Evolutionary conservation across 768 basidiomycete genomes (phyloP).

Genomic region (Auricularia auricula-judae): DNA sequence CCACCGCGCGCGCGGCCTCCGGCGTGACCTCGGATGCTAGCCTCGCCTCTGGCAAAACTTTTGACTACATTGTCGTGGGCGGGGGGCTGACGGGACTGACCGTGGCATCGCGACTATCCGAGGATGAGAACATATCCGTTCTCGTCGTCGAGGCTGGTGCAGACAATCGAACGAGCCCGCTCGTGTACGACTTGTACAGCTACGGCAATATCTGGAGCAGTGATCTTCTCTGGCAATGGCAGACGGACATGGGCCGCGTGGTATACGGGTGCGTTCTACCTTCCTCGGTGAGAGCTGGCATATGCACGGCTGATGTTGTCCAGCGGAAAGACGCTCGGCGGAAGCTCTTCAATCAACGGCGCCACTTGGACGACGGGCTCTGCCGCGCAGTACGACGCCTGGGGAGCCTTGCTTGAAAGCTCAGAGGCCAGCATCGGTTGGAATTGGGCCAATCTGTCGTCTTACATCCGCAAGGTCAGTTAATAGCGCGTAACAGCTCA

Average conservation of each 20-base stretch:
- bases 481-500: too few species aligned
- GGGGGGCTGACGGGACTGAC: conserved; percentile 36
- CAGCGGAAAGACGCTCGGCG: conserved; percentile 27
- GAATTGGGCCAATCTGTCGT: conserved; percentile 27
- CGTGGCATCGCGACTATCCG: conserved; percentile 36
- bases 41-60: conserved; percentile 9
- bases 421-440: conserved; percentile 20
- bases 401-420: conserved; percentile 22
- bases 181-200: conserved; percentile 35
- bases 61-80: conserved; percentile 27
- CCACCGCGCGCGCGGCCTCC: background rate
- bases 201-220: conserved; percentile 33
- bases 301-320: background rate
- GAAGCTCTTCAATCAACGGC: conserved; percentile 37
- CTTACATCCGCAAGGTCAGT: conserved; percentile 22
- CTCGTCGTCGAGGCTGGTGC: conserved; percentile 42
- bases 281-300: background rate
- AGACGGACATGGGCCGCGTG: conserved; percentile 26
- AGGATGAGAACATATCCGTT: conserved; percentile 30
- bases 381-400: conserved; percentile 33
- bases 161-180: conserved; percentile 32
- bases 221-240: conserved; percentile 36
- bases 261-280: background rate
- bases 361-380: conserved; percentile 34
- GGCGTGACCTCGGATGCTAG: conserved; percentile 6